Conservation (phyloP, 2,329 filamentous ascomycete genomes). For the Mariannaea elegans region DNA sequence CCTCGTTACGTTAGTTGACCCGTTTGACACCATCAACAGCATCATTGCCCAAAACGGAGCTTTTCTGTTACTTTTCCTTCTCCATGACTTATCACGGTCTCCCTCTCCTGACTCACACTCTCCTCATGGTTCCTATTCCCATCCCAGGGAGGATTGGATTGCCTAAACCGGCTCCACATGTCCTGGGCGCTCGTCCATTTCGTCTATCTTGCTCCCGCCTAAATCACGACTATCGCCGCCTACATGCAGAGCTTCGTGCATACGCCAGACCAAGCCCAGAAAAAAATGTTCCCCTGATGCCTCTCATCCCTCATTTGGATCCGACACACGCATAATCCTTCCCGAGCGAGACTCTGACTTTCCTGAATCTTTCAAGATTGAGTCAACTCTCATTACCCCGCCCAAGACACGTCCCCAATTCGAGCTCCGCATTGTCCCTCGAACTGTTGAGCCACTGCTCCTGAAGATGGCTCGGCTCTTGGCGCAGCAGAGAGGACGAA, state of each 20-base stretch:
- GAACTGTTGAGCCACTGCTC: too few species aligned
- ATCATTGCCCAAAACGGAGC: slow-evolving; percentile 37
- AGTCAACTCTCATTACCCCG: slow-evolving; percentile 34
- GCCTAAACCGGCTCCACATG: slow-evolving; percentile 34
- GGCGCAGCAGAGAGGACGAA: too few species aligned
- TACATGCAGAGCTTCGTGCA: slow-evolving; percentile 45
- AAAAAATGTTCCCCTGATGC: slow-evolving; percentile 46
- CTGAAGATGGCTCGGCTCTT: too few species aligned
- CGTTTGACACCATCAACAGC: slow-evolving; percentile 31
- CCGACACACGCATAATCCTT: slow-evolving; percentile 35
- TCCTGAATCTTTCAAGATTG: slow-evolving; percentile 39
- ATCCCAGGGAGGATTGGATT: slow-evolving; percentile 35
- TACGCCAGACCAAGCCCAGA: slow-evolving; percentile 43
- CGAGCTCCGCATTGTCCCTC: slow-evolving; percentile 28
- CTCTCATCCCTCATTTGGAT: slow-evolving; percentile 38
- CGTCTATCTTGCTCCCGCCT: slow-evolving; percentile 33
- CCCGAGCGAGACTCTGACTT: slow-evolving; percentile 41
- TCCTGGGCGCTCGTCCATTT: slow-evolving; percentile 28
- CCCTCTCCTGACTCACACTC: slow-evolving; percentile 23
- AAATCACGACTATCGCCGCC: slow-evolving; percentile 35
- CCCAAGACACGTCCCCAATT: slow-evolving; percentile 30
- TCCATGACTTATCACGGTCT: slow-evolving; percentile 26
- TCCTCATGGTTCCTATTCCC: slow-evolving; percentile 13
- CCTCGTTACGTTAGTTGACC: too few species aligned
- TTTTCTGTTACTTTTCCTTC: slow-evolving; percentile 27